Base-by-base conservation (phyloP, 2,329 filamentous ascomycete genomes). In the Daldinia sp. region DNA sequence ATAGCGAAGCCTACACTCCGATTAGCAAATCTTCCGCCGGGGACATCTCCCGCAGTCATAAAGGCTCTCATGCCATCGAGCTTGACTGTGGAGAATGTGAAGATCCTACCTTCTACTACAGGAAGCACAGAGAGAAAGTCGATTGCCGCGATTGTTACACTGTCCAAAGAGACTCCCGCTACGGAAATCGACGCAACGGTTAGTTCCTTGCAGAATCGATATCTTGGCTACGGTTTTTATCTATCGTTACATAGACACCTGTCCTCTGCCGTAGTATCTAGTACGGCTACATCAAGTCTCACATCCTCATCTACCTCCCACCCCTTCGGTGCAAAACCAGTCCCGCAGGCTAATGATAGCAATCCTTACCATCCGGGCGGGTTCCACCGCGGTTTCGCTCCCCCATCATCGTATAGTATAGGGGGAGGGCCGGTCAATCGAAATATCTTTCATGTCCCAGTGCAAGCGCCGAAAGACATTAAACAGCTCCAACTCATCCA, bases 161-260 rank as follows among this genome's bases (percentile, higher is more conserved):
- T 97, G 33, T 89, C 92, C 1, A 89, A 92, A 65, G 93, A 96
- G 71, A 96, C 93, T 0, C 88, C 93, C 0, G 92, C 91, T 0
- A 92, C 90, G 26, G 93, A 97, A 63, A 94, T 98, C 60, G 94
- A 98, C 75, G 86, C 88, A 3, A 88, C 90, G 0, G 92, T 97
- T 59, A 95, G 90, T 76, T 82, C 87, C 3, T 82, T 97, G 35
- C 93, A 97, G 76, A 94, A 96, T 71, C 89, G 87, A 72, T 97
- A 98, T 77, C 83, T 97, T 15, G 94, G 94, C 15, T 93, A 89
- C 77, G 94, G 94, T 4, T 93, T 91, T 81, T 91, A 94, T 78
- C 84, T 98, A 1, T 91, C 88, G 6, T 85, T 97, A 50, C 93
- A 94, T 67, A 86, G 93, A 9, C 92, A 97, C 81, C 85, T 97